A percentile compares a stretch with the other conserved stretches of the same genome.
Conservation (phyloP, 2,329 filamentous ascomycete genomes). For the Pezicula carpinea region DNA sequence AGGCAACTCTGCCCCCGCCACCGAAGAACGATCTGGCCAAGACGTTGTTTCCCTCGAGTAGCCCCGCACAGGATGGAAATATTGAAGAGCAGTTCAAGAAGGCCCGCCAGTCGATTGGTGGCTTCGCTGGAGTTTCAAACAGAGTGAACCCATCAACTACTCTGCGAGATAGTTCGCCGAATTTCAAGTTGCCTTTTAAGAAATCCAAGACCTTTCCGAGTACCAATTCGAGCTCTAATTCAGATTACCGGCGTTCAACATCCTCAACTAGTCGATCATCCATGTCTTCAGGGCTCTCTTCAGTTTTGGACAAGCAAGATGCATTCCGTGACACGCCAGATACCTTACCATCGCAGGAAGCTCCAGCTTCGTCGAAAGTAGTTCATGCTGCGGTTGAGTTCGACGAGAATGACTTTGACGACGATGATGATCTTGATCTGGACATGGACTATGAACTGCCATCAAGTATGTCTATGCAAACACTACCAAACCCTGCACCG, state of each 20-base stretch:
- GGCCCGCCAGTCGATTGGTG: slow-evolving; percentile 31
- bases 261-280: slow-evolving; percentile 7
- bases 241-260: slow-evolving; percentile 1
- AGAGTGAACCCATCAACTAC: slow-evolving; percentile 10
- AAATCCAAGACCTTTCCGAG: neutral
- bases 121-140: slow-evolving; percentile 29
- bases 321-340: slow-evolving; percentile 43
- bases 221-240: no score
- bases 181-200: slow-evolving; percentile 13
- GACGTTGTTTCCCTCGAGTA: slow-evolving; percentile 54
- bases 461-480: slow-evolving; percentile 14
- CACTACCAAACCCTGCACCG: slow-evolving; percentile 40
- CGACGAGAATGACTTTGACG: slow-evolving; percentile 80
- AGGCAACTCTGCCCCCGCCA: slow-evolving; percentile 12
- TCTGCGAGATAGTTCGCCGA: slow-evolving; percentile 18
- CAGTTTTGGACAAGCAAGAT: slow-evolving; percentile 37
- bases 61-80: slow-evolving; percentile 39
- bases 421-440: slow-evolving; percentile 72
- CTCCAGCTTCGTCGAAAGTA: slow-evolving; percentile 18
- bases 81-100: slow-evolving; percentile 49
- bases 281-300: slow-evolving; percentile 35
- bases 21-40: slow-evolving; percentile 33
- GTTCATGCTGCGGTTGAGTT: slow-evolving; percentile 46
- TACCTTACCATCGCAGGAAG: slow-evolving; percentile 31
- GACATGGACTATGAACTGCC: slow-evolving; percentile 47